These are phyloP conservation scores for Orychophragmus violaceus DNA, from an alignment of 345 rosid species.

Conservation along the genomic window DNA sequence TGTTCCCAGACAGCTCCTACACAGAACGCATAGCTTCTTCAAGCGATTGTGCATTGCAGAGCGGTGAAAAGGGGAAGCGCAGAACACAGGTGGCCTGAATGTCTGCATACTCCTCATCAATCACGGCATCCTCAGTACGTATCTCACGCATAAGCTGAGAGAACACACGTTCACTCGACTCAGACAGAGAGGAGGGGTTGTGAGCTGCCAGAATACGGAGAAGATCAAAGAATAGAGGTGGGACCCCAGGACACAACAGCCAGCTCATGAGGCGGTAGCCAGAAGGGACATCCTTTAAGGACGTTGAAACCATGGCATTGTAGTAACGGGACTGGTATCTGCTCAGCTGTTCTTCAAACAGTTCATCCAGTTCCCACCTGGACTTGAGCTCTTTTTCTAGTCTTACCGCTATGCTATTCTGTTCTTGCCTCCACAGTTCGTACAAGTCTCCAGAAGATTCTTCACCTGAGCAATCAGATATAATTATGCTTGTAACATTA, in stretches of 20 bases:
- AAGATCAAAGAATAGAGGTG: constrained; percentile 62
- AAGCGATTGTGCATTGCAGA: constrained; percentile 26
- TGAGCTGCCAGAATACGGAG: constrained; percentile 39
- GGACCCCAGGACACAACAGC: constrained; percentile 76
- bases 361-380: constrained; percentile 55
- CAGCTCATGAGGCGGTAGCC: constrained; percentile 53
- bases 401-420: constrained; percentile 49
- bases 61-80: constrained; percentile 57
- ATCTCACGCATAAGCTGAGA: constrained; percentile 56
- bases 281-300: constrained; percentile 56
- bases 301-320: constrained; percentile 36
- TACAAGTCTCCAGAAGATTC: constrained; percentile 38
- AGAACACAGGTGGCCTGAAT: constrained; percentile 72
- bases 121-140: constrained; percentile 72
- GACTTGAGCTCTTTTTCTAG: constrained; percentile 60
- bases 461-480: constrained; percentile 30
- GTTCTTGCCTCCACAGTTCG: constrained; percentile 62
- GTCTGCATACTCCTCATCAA: constrained; percentile 77
- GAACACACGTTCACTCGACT: constrained; percentile 38
- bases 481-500: neutral
- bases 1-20: constrained; percentile 55
- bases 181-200: constrained; percentile 26
- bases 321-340: constrained; percentile 51
- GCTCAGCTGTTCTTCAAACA: constrained; percentile 62
- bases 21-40: constrained; percentile 38